Evolutionary conservation across 352 stramenopile species (phyloP).

Genomic region (Blastocystis sp.): DNA sequence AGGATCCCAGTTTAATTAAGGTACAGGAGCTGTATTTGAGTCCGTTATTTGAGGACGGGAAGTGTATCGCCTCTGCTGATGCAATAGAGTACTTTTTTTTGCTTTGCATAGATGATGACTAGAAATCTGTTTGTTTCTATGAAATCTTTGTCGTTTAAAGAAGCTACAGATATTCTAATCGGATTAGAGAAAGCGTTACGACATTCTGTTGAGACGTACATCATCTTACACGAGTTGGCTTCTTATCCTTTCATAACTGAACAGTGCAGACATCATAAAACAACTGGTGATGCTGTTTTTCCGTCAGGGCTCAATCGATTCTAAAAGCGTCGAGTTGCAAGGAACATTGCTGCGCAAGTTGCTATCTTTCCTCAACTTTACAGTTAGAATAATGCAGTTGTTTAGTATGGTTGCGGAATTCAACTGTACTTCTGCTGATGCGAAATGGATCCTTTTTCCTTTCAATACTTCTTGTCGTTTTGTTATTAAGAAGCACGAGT

Average conservation of each 20-base stretch:
- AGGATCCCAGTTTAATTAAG: background rate
- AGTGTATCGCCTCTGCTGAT: background rate
- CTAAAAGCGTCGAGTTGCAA: background rate
- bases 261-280: background rate
- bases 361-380: background rate
- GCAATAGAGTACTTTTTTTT: background rate
- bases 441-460: background rate
- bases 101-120: background rate
- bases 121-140: background rate
- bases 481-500: background rate
- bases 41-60: background rate
- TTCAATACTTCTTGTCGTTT: conserved; percentile 10
- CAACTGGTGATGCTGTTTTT: conserved; percentile 14
- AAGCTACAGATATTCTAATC: background rate
- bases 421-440: background rate
- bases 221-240: background rate
- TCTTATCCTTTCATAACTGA: background rate
- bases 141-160: background rate
- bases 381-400: background rate
- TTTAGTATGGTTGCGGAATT: background rate
- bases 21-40: background rate
- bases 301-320: background rate
- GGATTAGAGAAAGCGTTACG: background rate
- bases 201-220: background rate
- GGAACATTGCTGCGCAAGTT: background rate